Evolutionary conservation across 2,329 filamentous ascomycete genomes (phyloP), one percentile per base, ranked within the genome.

Genomic region (Myriosclerotinia scirpicola): DNA sequence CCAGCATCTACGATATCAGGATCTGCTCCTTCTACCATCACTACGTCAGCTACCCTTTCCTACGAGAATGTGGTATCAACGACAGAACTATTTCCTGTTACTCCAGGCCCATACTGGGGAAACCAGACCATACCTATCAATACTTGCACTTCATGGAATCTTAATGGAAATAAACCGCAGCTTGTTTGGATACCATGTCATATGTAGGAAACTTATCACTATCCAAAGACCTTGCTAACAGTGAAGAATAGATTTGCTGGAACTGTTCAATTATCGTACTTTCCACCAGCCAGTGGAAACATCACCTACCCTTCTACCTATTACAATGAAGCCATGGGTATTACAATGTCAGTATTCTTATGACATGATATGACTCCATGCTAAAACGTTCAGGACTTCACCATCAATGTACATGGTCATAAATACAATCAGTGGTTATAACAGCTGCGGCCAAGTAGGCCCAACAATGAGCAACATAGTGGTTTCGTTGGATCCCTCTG

Each of bases 361-460:
- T 7, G 22, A 14, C 40, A 14, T 14, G 1, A 34, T 38, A 7
- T 30, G 6, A 6, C 11, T 56, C 38, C 6, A 53, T 17, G 20
- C 44, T 64, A 52, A 54, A 22, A 1, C 30, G 2, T 15, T 65
- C 59, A 79, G 78, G 67, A 78, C 77, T n/a, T 79, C 76, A 1
- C 78, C 78, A 4, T 79, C 78, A 8, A 76, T 79, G 44, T 80
- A 80, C 70, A 73, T 79, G 69, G 63, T 77, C 26, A 75, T 80
- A 65, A 75, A 76, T 22, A 77, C 77, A n/a, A 74, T 77, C 6
- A 71, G 66, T 22, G 78, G 76, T 40, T 73, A 69, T 69, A 79
- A 79, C 69, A 69, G 73, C 7, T 67, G 72, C 12, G 75, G 74
- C 54, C 68, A 70, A 20, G 69, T 69, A 1, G 77, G 77, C 0